Evolutionary conservation across 805 yeast genomes (phyloP).

Genomic region (Metschnikowia koreensis): DNA sequence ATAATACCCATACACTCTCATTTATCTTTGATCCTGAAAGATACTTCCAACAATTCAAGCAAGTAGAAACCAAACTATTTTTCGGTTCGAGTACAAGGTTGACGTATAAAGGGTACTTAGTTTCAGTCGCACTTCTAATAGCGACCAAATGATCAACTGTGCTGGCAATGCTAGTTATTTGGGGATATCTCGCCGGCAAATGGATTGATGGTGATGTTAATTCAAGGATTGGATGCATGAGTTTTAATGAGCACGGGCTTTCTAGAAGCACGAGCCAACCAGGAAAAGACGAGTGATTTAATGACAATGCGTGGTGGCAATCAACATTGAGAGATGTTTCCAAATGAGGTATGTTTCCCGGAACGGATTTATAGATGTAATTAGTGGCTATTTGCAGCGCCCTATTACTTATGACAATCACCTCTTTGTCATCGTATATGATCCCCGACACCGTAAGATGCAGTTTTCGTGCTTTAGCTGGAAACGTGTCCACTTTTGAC

Average conservation of each 20-base stretch:
- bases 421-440: conserved; percentile 56
- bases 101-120: conserved; percentile 25
- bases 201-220: conserved; percentile 35
- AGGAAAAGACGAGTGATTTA: conserved; percentile 31
- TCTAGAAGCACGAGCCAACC: conserved; percentile 48
- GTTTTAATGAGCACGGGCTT: conserved; percentile 30
- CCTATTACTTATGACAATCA: conserved; percentile 53
- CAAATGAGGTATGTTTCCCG: conserved; percentile 30
- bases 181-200: conserved; percentile 19
- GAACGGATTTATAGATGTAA: conserved; percentile 45
- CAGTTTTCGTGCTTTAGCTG: conserved; percentile 26
- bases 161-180: conserved; percentile 25
- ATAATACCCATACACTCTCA: conserved; percentile 58
- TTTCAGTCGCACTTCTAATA: conserved; percentile 17
- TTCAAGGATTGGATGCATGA: conserved; percentile 60
- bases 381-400: conserved; percentile 44
- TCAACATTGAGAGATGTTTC: conserved; percentile 10
- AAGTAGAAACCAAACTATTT: conserved; percentile 39
- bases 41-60: conserved; percentile 51
- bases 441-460: conserved; percentile 38
- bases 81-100: conserved; percentile 45
- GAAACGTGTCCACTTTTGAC: conserved; percentile 53
- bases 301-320: conserved; percentile 31
- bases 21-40: conserved; percentile 57
- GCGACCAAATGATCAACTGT: conserved; percentile 31